Conservation (phyloP, 371 early-diverging fungal species). For the Blakeslea trispora region DNA sequence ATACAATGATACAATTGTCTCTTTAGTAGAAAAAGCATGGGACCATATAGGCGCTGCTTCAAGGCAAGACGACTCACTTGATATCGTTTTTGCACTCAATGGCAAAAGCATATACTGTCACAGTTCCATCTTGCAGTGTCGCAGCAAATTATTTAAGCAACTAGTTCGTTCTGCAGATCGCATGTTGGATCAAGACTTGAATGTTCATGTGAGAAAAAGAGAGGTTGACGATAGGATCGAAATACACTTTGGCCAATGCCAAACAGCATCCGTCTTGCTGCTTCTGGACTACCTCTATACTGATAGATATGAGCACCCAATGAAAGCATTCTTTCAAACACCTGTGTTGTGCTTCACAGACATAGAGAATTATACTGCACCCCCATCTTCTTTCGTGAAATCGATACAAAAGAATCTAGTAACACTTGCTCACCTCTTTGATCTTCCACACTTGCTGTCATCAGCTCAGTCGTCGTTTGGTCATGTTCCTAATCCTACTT, state of each 20-base stretch:
- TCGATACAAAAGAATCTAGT: constrained; percentile 35
- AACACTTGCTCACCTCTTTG: constrained; percentile 28
- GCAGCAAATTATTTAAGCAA: constrained; percentile 27
- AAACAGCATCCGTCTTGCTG: constrained; percentile 26
- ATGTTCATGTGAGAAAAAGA: constrained; percentile 6
- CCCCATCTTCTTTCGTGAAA: not conserved
- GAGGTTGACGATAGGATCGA: constrained; percentile 5
- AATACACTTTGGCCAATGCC: constrained; percentile 21
- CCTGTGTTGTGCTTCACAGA: constrained; percentile 19
- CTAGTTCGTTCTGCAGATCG: constrained; percentile 12
- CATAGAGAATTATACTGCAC: not conserved
- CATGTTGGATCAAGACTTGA: constrained; percentile 1
- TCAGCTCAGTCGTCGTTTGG: constrained; percentile 34
- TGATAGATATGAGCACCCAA: constrained; percentile 37
- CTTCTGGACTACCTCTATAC: constrained; percentile 44
- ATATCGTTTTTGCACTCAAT: constrained; percentile 41
- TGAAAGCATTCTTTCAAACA: constrained; percentile 27
- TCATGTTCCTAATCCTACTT: constrained; percentile 25
- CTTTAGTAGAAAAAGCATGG: constrained; percentile 23
- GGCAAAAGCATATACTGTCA: constrained; percentile 53
- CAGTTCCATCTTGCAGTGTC: constrained; percentile 23
- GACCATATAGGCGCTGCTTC: constrained; percentile 8
- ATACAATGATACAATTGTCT: constrained; percentile 6
- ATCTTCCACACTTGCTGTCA: constrained; percentile 25
- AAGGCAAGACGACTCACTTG: constrained; percentile 27